Evolutionary conservation across 2,329 filamentous ascomycete genomes (phyloP), one percentile per base, ranked within the genome.

Genomic region (Chrysoporthe austroafricana): DNA sequence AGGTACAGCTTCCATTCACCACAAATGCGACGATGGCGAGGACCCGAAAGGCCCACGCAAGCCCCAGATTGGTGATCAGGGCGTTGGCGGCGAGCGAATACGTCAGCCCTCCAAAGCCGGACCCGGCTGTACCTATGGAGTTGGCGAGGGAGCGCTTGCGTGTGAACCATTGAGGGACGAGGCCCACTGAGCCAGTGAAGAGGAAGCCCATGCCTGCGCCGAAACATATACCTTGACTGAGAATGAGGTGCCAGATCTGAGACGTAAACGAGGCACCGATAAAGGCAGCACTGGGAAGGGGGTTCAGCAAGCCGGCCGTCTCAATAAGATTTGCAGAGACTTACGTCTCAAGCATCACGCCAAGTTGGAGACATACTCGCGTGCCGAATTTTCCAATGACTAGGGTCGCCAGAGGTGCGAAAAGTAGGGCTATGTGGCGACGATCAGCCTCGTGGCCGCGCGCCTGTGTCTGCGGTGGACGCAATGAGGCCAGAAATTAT

Each of bases 141-240:
- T 91, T 93, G 13, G 91, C 91, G 16, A 94, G 82, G 39, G 88
- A 90, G 1, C 91, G 85, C 36, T 83, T 84, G 43, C 86, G 88
- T 11, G 83, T 86, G 74, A 94, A 94, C 91, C 91, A 94, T 75
- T 94, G 91, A 1, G 91, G 86, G 0, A 91, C 82, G 13, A 93
- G 85, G 44, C 86, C 86, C 3, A 91, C 89, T 4, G 84, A 87
- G 0, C 87, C 86, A 0, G 91, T 90, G 75, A 94, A 95, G 11
- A 90, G 80, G 67, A 94, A 90, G 0, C 92, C 92, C 85, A 95
- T 90, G 3, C 91, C 92, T 32, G 90, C 77, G n/a, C 92, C 92
- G 70, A 95, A 94, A 64, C 88, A 86, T 2, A 94, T 74, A 4
- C 92, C 92, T 75, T 95, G 92, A 6, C 85, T 86, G 0, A 95